phyloP scores from a whole-genome alignment of 2,329 filamentous ascomycete species.

The Fusarium redolens region DNA sequence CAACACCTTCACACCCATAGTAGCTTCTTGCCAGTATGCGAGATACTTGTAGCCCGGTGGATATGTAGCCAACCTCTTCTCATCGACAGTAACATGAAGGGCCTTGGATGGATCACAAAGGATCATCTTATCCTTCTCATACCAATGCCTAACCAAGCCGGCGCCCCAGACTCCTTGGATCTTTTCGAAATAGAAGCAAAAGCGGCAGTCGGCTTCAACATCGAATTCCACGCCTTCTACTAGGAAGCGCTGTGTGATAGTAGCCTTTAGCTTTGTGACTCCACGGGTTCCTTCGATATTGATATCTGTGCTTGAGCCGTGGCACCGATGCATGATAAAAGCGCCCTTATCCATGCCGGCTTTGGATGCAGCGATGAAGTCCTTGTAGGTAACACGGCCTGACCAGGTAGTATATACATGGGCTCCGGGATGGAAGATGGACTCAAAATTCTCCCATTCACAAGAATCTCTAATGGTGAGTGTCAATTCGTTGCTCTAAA shows the following conservation, averaged over 20 bases:
- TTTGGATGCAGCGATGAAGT: background rate
- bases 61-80: background rate
- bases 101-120: background rate
- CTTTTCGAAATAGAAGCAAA: background rate
- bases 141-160: background rate
- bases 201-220: background rate
- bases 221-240: background rate
- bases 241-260: background rate
- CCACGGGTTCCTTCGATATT: background rate
- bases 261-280: background rate
- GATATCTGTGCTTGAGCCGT: background rate
- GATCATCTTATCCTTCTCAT: background rate
- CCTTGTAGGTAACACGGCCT: background rate
- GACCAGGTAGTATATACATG: background rate
- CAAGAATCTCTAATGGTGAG: background rate
- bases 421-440: background rate
- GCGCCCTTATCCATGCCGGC: background rate
- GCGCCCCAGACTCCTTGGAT: background rate
- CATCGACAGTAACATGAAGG: background rate
- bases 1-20: background rate
- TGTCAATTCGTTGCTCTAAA: background rate
- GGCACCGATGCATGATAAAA: background rate
- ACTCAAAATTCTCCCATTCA: background rate
- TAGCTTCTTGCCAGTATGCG: background rate
- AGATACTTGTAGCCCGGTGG: background rate